Percentiles rank a stretch among this genome's conserved stretches.
Conservation (phyloP, 495 filamentous ascomycete genomes). For the Xylaria palmicola region DNA sequence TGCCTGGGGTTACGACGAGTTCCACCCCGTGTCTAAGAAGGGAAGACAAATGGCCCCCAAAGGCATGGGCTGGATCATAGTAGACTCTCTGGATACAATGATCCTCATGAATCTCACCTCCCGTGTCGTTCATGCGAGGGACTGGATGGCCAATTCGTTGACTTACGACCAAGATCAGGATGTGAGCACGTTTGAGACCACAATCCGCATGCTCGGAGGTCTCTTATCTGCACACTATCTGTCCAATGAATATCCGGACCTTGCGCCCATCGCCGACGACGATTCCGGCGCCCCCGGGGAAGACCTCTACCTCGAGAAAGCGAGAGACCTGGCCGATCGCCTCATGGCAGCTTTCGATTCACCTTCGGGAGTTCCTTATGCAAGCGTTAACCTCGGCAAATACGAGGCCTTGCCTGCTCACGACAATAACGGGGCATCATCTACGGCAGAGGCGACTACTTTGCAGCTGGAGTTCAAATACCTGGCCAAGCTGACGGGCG, state of each 20-base stretch:
- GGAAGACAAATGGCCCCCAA: constrained; percentile 77
- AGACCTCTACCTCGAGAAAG: constrained; percentile 95
- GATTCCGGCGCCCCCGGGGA: constrained; percentile 68
- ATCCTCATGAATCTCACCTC: constrained; percentile 98
- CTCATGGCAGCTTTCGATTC: constrained; percentile 86
- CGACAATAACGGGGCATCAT: constrained; percentile 83
- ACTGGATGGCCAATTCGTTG: constrained; percentile 84
- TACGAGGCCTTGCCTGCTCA: constrained; percentile 74
- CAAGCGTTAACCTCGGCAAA: constrained; percentile 83
- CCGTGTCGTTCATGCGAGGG: constrained; percentile 76
- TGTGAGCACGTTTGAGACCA: constrained; percentile 97
- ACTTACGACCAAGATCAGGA: constrained; percentile 89
- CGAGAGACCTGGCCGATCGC: constrained; percentile 85
- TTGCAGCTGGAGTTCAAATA: constrained; percentile 98
- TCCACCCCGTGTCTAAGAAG: constrained; percentile 75
- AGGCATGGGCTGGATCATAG: constrained; percentile 95
- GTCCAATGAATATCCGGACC: constrained; percentile 65
- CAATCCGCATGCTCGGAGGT: constrained; percentile 95
- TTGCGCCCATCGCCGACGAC: constrained; percentile 65
- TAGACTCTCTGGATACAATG: constrained; percentile 92
- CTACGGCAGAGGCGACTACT: constrained; percentile 88
- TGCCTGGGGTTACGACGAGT: constrained; percentile 92
- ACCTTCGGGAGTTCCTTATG: constrained; percentile 79
- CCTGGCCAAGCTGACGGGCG: constrained; percentile 89
- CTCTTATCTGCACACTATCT: constrained; percentile 94